These are phyloP conservation scores for Fusarium sublunatum DNA, from an alignment of 2,329 filamentous ascomycete genomes.

Conservation along the genomic window DNA sequence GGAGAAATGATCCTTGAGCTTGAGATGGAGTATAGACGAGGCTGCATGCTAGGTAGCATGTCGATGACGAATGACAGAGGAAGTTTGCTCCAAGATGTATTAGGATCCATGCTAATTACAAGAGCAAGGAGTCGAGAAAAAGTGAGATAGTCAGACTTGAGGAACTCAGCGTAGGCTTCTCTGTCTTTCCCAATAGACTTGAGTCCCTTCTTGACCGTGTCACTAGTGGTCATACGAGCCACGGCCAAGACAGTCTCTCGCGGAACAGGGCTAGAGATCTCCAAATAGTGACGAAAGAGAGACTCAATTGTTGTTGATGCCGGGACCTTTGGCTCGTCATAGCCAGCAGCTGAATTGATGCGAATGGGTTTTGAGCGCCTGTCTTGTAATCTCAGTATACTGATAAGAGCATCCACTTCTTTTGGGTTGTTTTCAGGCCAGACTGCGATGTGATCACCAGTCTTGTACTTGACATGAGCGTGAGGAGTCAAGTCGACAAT, in stretches of 20 bases:
- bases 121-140: slow-evolving; percentile 38
- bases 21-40: slow-evolving; percentile 72
- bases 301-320: slow-evolving; percentile 52
- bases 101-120: neutral
- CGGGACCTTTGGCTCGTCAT: slow-evolving; percentile 46
- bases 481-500: slow-evolving; percentile 43
- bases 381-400: slow-evolving; percentile 39
- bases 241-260: slow-evolving; percentile 53
- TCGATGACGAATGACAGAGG: slow-evolving; percentile 64
- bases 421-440: slow-evolving; percentile 52
- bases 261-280: slow-evolving; percentile 51
- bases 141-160: slow-evolving; percentile 38
- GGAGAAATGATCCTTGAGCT: slow-evolving; percentile 58
- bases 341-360: slow-evolving; percentile 33
- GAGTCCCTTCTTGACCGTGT: slow-evolving; percentile 49
- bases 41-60: slow-evolving; percentile 61
- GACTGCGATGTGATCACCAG: slow-evolving; percentile 55
- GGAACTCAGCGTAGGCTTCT: slow-evolving; percentile 25
- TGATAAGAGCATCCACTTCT: slow-evolving; percentile 47
- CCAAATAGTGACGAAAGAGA: slow-evolving; percentile 58
- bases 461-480: slow-evolving; percentile 49
- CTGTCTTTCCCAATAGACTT: slow-evolving; percentile 30
- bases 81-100: slow-evolving; percentile 32
- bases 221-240: slow-evolving; percentile 64
- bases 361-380: slow-evolving; percentile 35